Evolutionary conservation across 805 yeast species (phyloP), one percentile per base, ranked within the genome.

Genomic region (Saturnispora mendoncae): DNA sequence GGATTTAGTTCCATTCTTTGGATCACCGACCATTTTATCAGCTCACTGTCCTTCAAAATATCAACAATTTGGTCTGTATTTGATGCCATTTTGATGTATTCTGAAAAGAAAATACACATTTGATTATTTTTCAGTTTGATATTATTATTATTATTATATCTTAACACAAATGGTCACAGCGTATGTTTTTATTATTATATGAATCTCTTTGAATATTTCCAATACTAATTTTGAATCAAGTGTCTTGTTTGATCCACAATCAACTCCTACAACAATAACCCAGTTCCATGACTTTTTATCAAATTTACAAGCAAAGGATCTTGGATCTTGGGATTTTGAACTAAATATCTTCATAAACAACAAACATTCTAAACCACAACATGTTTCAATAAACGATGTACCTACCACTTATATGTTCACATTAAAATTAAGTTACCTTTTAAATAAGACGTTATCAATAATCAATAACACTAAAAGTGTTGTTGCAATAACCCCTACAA

Each of bases 261-360:
- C 73, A 4, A 54, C 70, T 3, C 80, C 83, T 2, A 78, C 73
- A 38, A 71, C 82, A 4, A 80, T 84, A 25, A 66, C 83, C 0
- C 71, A 73, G 33, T 74, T 82, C 51, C 87, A 82, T 54, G 94
- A 84, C 56, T 70, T 72, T 42, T 68, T 84, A 13, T 71, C 81
- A 4, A 80, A 80, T 50, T 78, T 77, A 46, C 66, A 80, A 13
- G 88, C 92, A 1, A 65, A 70, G 14, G 52, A 69, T 2, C 62
- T 72, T 23, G 86, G 76, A 2, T 69, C 76, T 34, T 84, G 94
- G 94, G 66, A 65, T 32, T 78, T 82, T 50, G 83, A 74, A 39
- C 68, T 82, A 48, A 78, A 74, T 51, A 73, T 84, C 28, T 83
- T 77, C 56, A 61, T 83, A 27, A 79, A 77, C 50, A 84, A 81